Conservation (phyloP, 2,329 filamentous ascomycete species). For the Alternaria ethzedia region DNA sequence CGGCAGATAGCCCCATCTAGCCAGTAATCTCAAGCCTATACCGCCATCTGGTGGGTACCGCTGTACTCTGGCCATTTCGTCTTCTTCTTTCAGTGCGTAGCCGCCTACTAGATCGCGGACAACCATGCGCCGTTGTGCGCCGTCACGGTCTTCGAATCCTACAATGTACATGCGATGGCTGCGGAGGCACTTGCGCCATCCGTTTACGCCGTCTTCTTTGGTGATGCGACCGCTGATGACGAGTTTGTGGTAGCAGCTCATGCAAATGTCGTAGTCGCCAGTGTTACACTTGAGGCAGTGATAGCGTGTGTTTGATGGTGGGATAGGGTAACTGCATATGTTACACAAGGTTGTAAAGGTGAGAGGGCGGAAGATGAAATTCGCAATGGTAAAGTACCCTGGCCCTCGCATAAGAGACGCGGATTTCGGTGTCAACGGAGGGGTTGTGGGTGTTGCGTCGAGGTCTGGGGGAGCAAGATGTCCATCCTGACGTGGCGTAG, state of each 20-base stretch:
- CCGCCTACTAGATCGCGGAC: conserved; percentile 81
- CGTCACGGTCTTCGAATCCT: conserved; percentile 72
- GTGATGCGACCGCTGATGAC: conserved; percentile 70
- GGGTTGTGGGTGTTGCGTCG: conserved; percentile 42
- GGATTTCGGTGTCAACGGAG: conserved; percentile 50
- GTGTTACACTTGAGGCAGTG: conserved; percentile 80
- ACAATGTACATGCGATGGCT: conserved; percentile 87
- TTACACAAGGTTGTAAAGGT: conserved; percentile 80
- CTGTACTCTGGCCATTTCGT: conserved; percentile 36
- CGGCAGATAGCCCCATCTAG: conserved; percentile 81
- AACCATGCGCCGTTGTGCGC: conserved; percentile 71
- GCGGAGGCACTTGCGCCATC: conserved; percentile 81
- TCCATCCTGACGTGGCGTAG: conserved; percentile 25
- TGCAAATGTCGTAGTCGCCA: conserved; percentile 90
- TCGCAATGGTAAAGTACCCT: conserved; percentile 41
- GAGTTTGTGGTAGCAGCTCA: conserved; percentile 74
- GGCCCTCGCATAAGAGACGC: conserved; percentile 50
- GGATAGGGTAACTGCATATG: conserved; percentile 75
- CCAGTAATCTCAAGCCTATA: conserved; percentile 66
- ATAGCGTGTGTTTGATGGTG: conserved; percentile 71
- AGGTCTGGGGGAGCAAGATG: conserved; percentile 33
- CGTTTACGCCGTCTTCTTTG: conserved; percentile 75
- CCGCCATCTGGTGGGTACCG: conserved; percentile 79
- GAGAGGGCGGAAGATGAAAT: conserved; percentile 66
- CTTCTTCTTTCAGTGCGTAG: conserved; percentile 67